phyloP scores from a whole-genome alignment of 2,329 filamentous ascomycete genomes.

The Pseudomassariella vexata region DNA sequence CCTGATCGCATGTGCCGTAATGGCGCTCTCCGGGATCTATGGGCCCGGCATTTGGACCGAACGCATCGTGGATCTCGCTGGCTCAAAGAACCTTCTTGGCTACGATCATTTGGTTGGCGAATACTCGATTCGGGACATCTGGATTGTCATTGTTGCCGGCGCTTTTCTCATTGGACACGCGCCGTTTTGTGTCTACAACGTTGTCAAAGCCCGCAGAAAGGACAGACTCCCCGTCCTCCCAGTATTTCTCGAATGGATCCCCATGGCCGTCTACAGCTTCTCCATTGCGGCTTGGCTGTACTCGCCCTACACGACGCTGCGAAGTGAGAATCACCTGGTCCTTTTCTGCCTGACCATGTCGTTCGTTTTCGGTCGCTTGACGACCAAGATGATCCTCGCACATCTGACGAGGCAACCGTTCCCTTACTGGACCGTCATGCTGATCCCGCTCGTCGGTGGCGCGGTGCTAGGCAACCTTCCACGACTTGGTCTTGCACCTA shows the following conservation, averaged over 20 bases:
- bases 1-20: conserved; percentile 79
- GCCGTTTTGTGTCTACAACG: conserved; percentile 85
- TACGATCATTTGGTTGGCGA: conserved; percentile 58
- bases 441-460: conserved; percentile 80
- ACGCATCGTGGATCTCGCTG: conserved; percentile 65
- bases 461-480: conserved; percentile 80
- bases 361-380: conserved; percentile 97
- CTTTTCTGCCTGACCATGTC: conserved; percentile 90
- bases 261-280: conserved; percentile 75
- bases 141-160: conserved; percentile 66
- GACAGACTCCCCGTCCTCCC: conserved; percentile 71
- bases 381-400: conserved; percentile 96
- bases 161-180: conserved; percentile 70
- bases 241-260: conserved; percentile 89
- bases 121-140: conserved; percentile 78
- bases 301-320: conserved; percentile 77
- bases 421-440: conserved; percentile 92
- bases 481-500: conserved; percentile 60
- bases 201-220: conserved; percentile 66
- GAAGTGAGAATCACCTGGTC: conserved; percentile 79
- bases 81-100: conserved; percentile 45
- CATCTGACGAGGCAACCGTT: conserved; percentile 92
- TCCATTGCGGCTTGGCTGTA: conserved; percentile 80
- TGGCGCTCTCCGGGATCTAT: conserved; percentile 81
- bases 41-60: conserved; percentile 83